Percentiles rank a stretch among this genome's conserved stretches.
phyloP scores from a whole-genome alignment of 495 filamentous ascomycete genomes.

The Xylona heveae region DNA sequence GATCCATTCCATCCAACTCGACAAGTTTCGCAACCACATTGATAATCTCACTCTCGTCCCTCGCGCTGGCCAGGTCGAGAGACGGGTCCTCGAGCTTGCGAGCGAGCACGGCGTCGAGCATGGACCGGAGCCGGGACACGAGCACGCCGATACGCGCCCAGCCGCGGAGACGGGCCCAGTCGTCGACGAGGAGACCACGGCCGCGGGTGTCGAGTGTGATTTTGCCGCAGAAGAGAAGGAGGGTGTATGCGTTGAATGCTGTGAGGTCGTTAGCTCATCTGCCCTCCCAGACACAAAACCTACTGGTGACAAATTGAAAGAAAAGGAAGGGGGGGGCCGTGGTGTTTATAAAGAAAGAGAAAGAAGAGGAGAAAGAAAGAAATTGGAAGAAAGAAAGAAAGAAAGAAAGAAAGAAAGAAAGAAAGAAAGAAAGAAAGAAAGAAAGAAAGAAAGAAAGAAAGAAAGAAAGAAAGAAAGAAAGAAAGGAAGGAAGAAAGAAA shows the following conservation, averaged over 20 bases:
- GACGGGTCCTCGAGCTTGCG: slow-evolving; percentile 57
- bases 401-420: neutral
- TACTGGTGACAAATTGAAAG: neutral
- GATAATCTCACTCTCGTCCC: slow-evolving; percentile 45
- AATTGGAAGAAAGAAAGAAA: neutral
- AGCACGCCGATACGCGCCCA: slow-evolving; percentile 92
- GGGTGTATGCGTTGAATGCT: slow-evolving; percentile 74
- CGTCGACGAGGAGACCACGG: slow-evolving; percentile 75
- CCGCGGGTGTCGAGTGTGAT: slow-evolving; percentile 87
- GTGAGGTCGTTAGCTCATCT: slow-evolving; percentile 4
- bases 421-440: neutral
- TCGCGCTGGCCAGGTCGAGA: slow-evolving; percentile 19
- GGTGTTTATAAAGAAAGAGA: slow-evolving; percentile 52
- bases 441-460: neutral
- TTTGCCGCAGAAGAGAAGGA: slow-evolving; percentile 64
- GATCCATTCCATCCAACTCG: slow-evolving; percentile 73
- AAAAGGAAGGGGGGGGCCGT: slow-evolving; percentile 56
- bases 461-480: neutral
- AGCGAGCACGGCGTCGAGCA: slow-evolving; percentile 70
- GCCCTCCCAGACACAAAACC: no score
- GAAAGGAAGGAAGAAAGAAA: neutral
- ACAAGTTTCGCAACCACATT: slow-evolving; percentile 55
- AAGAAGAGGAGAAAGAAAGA: slow-evolving; percentile 40
- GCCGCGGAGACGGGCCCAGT: slow-evolving; percentile 73
- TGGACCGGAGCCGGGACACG: slow-evolving; percentile 57